A percentile compares a stretch with the other conserved stretches of the same genome.
These are phyloP conservation scores for Pisolithus orientalis DNA, from an alignment of 768 basidiomycete genomes.

Conservation along the genomic window DNA sequence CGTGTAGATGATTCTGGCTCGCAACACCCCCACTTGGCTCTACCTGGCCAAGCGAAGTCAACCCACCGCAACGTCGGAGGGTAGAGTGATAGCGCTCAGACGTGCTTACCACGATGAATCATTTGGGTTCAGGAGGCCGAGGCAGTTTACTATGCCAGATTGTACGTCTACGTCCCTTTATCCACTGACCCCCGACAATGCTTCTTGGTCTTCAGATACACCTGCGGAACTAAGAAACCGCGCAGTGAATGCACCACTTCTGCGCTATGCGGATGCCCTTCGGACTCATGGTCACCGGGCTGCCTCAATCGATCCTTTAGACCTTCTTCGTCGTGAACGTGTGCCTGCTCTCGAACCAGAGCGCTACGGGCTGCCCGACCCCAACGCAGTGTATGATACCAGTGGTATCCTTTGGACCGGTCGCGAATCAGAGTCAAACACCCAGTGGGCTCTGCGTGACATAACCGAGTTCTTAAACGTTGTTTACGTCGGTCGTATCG, in stretches of 20 bases:
- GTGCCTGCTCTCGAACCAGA: conserved; percentile 70
- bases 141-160: conserved; percentile 60
- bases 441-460: conserved; percentile 62
- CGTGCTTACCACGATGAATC: conserved; percentile 70
- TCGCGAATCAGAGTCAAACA: conserved; percentile 17
- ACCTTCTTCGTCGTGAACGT: conserved; percentile 77
- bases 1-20: not conserved
- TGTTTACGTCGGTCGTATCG: conserved; percentile 80
- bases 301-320: conserved; percentile 81
- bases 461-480: conserved; percentile 64
- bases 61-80: not conserved
- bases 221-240: conserved; percentile 62
- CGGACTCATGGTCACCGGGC: conserved; percentile 83
- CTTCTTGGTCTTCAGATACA: conserved; percentile 42
- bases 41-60: not conserved
- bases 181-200: not conserved
- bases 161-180: conserved; percentile 40
- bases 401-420: conserved; percentile 78
- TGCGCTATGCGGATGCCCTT: conserved; percentile 86
- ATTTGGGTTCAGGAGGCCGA: conserved; percentile 66
- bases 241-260: conserved; percentile 62
- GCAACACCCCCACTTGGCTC: not conserved
- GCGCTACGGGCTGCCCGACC: conserved; percentile 67
- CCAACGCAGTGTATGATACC: conserved; percentile 53
- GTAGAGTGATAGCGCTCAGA: conserved; percentile 11